Percentiles rank a stretch among this genome's conserved stretches.
phyloP scores from a whole-genome alignment of 1,139 yeast genomes.

The Blastobotrys apis region DNA sequence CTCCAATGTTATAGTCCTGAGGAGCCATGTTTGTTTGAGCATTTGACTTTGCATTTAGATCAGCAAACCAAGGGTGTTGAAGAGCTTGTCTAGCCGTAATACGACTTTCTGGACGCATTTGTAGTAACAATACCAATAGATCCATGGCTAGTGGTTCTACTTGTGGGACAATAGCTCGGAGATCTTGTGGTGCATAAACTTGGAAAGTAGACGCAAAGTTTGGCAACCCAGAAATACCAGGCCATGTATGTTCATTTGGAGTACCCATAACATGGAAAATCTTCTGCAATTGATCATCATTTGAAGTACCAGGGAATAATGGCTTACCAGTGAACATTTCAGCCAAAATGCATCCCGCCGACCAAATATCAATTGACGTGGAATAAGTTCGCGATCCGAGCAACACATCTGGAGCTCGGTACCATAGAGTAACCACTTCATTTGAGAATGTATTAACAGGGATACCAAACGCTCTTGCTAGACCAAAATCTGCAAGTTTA shows the following conservation, averaged over 20 bases:
- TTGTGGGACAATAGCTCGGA: conserved; percentile 67
- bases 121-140: conserved; percentile 69
- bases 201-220: conserved; percentile 80
- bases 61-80: conserved; percentile 95
- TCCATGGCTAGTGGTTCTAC: conserved; percentile 81
- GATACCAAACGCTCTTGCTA: conserved; percentile 96
- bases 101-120: conserved; percentile 88
- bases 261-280: conserved; percentile 95
- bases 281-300: conserved; percentile 86
- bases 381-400: conserved; percentile 93
- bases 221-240: conserved; percentile 81
- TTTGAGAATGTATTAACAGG: conserved; percentile 96
- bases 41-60: conserved; percentile 40
- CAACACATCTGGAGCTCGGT: conserved; percentile 95
- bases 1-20: background rate
- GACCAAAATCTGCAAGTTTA: conserved; percentile 94
- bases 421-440: conserved; percentile 98
- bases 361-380: conserved; percentile 97
- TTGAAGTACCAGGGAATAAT: conserved; percentile 90
- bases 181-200: conserved; percentile 76
- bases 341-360: conserved; percentile 96
- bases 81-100: conserved; percentile 89
- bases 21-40: conserved; percentile 6
- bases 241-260: conserved; percentile 95
- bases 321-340: conserved; percentile 99